Conservation (phyloP, 441 rosid genomes). For the Mallotus repandus region DNA sequence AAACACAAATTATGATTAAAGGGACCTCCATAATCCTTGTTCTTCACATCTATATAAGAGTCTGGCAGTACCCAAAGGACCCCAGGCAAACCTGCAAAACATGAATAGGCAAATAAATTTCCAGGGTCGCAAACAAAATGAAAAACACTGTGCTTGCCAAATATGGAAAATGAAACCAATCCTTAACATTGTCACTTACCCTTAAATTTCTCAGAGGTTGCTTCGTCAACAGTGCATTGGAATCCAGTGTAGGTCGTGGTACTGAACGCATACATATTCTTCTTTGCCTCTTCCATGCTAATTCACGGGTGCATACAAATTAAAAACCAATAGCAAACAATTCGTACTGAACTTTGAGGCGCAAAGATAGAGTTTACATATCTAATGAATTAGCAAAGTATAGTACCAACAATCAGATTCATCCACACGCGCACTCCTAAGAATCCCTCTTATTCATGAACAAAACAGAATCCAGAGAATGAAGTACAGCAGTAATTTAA, state of each 20-base stretch:
- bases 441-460: background rate
- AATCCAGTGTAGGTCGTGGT: slow-evolving; percentile 95
- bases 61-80: slow-evolving; percentile 98
- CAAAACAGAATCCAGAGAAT: background rate
- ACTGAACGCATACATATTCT: slow-evolving; percentile 95
- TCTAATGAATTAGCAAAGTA: background rate
- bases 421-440: background rate
- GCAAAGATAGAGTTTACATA: background rate
- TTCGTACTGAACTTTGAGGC: background rate
- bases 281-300: slow-evolving; percentile 98
- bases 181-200: slow-evolving; percentile 37
- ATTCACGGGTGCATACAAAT: slow-evolving; percentile 12
- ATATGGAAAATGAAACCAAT: background rate
- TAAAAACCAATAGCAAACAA: background rate
- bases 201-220: slow-evolving; percentile 95
- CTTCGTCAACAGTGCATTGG: slow-evolving; percentile 89
- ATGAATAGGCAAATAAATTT: slow-evolving; percentile 5
- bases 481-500: background rate
- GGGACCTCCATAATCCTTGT: slow-evolving; percentile 97
- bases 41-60: slow-evolving; percentile 92
- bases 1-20: background rate
- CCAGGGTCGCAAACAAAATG: background rate
- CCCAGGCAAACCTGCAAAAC: slow-evolving; percentile 80
- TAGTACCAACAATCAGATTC: background rate
- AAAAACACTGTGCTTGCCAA: background rate